These are phyloP conservation scores for Hypomontagnella submonticulosa DNA, from an alignment of 495 filamentous ascomycete species.

Conservation along the genomic window DNA sequence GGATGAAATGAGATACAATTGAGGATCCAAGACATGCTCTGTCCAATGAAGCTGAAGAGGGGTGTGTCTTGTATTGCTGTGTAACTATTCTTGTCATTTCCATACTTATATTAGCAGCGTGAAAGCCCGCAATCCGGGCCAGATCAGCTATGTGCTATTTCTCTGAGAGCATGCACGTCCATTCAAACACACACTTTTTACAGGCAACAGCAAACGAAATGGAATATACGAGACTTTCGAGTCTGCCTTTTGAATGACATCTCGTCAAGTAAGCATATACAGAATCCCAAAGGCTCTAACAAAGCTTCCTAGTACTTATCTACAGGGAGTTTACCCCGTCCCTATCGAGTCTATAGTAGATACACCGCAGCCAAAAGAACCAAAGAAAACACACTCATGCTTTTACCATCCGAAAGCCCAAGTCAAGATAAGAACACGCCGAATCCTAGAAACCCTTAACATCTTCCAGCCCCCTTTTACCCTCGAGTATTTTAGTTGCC, in stretches of 20 bases:
- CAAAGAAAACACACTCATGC: conserved; percentile 22
- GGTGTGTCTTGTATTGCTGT: conserved; percentile 12
- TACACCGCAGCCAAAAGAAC: conserved; percentile 2
- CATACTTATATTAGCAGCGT: conserved; percentile 9
- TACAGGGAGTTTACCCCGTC: conserved; percentile 12
- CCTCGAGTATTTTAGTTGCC: conserved; percentile 1
- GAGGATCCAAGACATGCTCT: conserved; percentile 9
- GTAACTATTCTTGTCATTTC: conserved; percentile 17
- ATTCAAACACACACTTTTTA: conserved; percentile 1
- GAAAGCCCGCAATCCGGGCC: neutral
- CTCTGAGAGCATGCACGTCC: neutral
- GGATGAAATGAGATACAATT: conserved; percentile 9
- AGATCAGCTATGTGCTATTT: conserved; percentile 1
- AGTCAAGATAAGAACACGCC: conserved; percentile 1
- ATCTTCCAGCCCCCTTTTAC: conserved; percentile 1
- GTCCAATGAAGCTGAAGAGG: conserved; percentile 4
- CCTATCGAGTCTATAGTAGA: conserved; percentile 8
- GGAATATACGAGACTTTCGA: neutral
- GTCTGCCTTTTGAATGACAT: conserved; percentile 1
- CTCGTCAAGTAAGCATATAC: conserved; percentile 17
- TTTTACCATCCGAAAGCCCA: conserved; percentile 8
- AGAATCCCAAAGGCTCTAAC: conserved; percentile 2
- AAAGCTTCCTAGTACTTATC: neutral
- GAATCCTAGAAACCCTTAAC: conserved; percentile 8
- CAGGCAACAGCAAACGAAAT: neutral